phyloP scores from a whole-genome alignment of 2,329 filamentous ascomycete species.

The Acrodontium crateriforme region DNA sequence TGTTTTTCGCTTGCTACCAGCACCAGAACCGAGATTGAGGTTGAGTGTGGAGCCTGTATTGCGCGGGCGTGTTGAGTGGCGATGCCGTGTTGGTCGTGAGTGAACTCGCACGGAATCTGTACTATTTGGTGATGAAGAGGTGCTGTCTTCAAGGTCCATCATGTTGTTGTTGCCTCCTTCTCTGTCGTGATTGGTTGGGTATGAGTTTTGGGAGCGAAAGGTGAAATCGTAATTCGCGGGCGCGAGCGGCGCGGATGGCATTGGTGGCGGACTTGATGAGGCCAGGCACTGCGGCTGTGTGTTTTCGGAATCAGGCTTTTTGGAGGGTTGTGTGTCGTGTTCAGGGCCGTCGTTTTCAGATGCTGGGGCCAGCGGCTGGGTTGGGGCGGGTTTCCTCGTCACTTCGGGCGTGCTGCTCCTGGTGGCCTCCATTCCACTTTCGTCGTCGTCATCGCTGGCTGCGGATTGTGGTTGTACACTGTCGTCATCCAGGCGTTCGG shows the following conservation, averaged over 20 bases:
- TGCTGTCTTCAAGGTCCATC: conserved; percentile 13
- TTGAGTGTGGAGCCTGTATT: conserved; percentile 18
- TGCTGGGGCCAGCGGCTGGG: conserved; percentile 6
- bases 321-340: conserved; percentile 5
- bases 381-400: conserved; percentile 12
- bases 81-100: conserved; percentile 11
- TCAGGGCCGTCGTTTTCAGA: conserved; percentile 12
- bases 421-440: conserved; percentile 26
- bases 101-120: conserved; percentile 17
- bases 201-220: conserved; percentile 52
- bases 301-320: conserved; percentile 13
- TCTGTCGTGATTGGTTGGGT: conserved; percentile 34
- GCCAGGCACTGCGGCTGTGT: conserved; percentile 7
- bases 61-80: conserved; percentile 22
- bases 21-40: conserved; percentile 43
- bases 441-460: conserved; percentile 62
- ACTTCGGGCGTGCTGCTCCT: conserved; percentile 26
- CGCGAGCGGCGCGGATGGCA: neutral
- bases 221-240: conserved; percentile 48
- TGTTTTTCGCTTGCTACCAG: conserved; percentile 59
- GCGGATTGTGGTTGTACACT: conserved; percentile 25
- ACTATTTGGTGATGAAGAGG: conserved; percentile 31
- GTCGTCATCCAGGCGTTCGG: conserved; percentile 50
- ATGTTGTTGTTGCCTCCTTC: conserved; percentile 33
- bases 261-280: neutral